phyloP scores from a whole-genome alignment of 129 eudicot genomes.

The Flaveria sonorensis region DNA sequence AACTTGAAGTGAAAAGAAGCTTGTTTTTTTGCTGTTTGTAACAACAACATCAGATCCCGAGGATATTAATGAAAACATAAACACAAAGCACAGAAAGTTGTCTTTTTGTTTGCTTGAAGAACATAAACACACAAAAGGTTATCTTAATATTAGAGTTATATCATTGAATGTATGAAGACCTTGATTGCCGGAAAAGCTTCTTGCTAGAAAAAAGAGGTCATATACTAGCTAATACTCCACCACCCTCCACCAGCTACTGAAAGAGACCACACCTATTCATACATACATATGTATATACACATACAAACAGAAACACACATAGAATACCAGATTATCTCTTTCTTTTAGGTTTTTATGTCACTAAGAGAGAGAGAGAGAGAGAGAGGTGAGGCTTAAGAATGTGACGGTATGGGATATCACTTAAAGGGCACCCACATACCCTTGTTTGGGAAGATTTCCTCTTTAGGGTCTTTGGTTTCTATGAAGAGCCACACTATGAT shows the following conservation, averaged over 20 bases:
- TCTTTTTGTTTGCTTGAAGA: conserved; percentile 6
- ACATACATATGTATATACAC: too few relatives aligned
- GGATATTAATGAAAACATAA: conserved; percentile 27
- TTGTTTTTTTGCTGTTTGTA: conserved; percentile 33
- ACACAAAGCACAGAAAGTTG: conserved; percentile 11
- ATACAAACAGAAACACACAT: not conserved
- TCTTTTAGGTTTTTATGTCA: conserved; percentile 21
- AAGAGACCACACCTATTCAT: too few relatives aligned
- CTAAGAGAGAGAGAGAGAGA: conserved; percentile 26
- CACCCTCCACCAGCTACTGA: too few relatives aligned
- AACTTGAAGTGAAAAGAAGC: conserved; percentile 50
- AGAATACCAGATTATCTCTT: conserved; percentile 8
- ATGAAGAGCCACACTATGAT: conserved; percentile 19
- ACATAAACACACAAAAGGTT: conserved; percentile 13
- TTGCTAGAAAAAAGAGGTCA: conserved; percentile 25
- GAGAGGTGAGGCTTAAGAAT: conserved; percentile 35
- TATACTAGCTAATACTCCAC: too few relatives aligned
- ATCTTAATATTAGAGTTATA: conserved; percentile 25
- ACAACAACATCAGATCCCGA: conserved; percentile 58
- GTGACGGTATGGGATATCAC: conserved; percentile 48
- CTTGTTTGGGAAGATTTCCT: conserved; percentile 35
- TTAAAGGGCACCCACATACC: conserved; percentile 36
- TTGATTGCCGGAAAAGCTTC: conserved; percentile 71
- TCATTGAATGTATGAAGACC: conserved; percentile 37
- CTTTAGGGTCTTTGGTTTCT: conserved; percentile 20